phyloP scores from a whole-genome alignment of 176 grass and related monocot species.

The Thalia dealbata region DNA sequence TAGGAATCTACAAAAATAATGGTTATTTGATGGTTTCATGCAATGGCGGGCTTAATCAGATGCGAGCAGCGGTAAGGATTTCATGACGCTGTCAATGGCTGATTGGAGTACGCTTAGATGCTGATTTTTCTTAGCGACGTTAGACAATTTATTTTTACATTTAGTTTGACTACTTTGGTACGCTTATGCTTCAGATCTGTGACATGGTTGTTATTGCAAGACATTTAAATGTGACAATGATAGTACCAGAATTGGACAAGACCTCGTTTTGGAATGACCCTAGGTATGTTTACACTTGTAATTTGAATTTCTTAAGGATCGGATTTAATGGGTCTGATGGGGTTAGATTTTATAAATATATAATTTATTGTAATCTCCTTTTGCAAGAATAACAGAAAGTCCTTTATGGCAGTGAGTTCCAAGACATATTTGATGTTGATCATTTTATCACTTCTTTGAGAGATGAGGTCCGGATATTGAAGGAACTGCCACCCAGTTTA shows the following conservation, averaged over 20 bases:
- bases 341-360: not conserved
- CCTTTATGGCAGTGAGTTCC: slow-evolving; percentile 45
- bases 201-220: slow-evolving; percentile 96
- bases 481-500: slow-evolving; percentile 61
- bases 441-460: slow-evolving; percentile 90
- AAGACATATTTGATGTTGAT: slow-evolving; percentile 94
- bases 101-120: not conserved
- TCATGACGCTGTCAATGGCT: not conserved
- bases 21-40: slow-evolving; percentile 91
- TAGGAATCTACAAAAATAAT: slow-evolving; percentile 86
- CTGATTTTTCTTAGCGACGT: not conserved
- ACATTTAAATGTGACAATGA: slow-evolving; percentile 83
- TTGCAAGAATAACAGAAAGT: not conserved
- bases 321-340: not conserved
- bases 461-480: slow-evolving; percentile 80
- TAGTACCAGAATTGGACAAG: slow-evolving; percentile 85
- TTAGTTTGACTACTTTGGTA: too few species aligned
- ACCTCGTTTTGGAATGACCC: slow-evolving; percentile 93
- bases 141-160: not conserved
- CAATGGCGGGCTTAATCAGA: slow-evolving; percentile 97
- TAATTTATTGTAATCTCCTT: not conserved
- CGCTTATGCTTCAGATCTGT: slow-evolving; percentile 48
- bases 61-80: slow-evolving; percentile 75
- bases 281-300: slow-evolving; percentile 26
- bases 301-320: too few species aligned